These are phyloP conservation scores for Trichoderma reesei DNA, from an alignment of 495 filamentous ascomycete species.

Conservation along the genomic window DNA sequence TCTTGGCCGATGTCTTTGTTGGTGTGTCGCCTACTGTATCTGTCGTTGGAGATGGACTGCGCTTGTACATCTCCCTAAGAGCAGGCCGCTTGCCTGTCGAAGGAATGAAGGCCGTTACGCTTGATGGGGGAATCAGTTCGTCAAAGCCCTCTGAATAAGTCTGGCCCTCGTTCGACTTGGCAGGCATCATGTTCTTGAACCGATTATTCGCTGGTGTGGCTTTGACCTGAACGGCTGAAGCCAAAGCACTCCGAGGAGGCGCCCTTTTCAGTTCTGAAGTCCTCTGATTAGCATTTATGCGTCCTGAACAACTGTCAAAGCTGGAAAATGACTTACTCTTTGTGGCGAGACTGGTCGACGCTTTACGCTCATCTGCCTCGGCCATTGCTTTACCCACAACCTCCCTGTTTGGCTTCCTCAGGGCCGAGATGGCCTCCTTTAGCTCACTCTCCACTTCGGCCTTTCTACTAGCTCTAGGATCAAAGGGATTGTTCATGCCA, in stretches of 20 bases:
- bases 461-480: conserved; percentile 62
- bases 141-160: conserved; percentile 10
- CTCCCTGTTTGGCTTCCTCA: conserved; percentile 81
- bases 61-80: conserved; percentile 14
- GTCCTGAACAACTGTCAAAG: background rate
- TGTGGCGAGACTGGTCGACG: conserved; percentile 26
- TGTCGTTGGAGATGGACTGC: conserved; percentile 12
- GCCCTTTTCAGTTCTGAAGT: conserved; percentile 54
- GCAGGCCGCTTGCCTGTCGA: conserved; percentile 27
- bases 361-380: conserved; percentile 57
- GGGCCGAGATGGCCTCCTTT: conserved; percentile 66
- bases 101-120: conserved; percentile 15
- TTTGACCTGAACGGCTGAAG: conserved; percentile 57
- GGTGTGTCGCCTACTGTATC: conserved; percentile 25
- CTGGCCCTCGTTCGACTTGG: conserved; percentile 18
- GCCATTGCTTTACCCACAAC: conserved; percentile 64
- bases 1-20: conserved; percentile 12
- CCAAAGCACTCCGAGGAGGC: conserved; percentile 39
- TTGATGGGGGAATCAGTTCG: conserved; percentile 10
- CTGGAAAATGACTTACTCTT: conserved; percentile 20
- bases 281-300: conserved; percentile 17
- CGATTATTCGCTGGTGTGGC: conserved; percentile 62
- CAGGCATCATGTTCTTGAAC: conserved; percentile 34
- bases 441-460: conserved; percentile 71
- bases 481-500: conserved; percentile 23